Base-by-base conservation (phyloP, 2,329 filamentous ascomycete species). In the Claviceps cyperi region DNA sequence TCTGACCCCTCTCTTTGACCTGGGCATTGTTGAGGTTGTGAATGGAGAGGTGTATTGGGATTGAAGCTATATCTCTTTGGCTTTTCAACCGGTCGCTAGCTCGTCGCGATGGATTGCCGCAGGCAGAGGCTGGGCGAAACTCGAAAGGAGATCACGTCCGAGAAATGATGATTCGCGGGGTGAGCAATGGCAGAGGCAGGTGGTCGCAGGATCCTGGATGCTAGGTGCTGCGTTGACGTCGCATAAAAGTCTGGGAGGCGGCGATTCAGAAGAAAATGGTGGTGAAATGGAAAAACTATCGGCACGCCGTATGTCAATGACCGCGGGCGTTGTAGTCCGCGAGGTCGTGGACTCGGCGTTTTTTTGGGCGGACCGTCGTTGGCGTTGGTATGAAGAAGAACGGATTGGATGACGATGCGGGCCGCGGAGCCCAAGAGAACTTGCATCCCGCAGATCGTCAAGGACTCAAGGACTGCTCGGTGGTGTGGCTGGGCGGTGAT, bases 1-100 rank as follows among this genome's bases (percentile, higher is more conserved):
- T 55, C 73, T 71, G 53, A 78, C 75, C 60, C 75, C 75, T 62
- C 75, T 71, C 63, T 66, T 68, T 55, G 66, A 61, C 54, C 65
- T 62, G 48, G 59, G 61, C 64, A 69, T 69, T 54, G 22, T 46
- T 48, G 45, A 48, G 8, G 36, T 24, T 38, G 51, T 28, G 22
- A n/a, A 32, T 35, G 21, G 7, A 11, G 22, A 32, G 21, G 5
- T 15, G 13, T 32, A 5, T 14, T 47, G n/a, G 32, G 1, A 9
- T 41, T 35, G 19, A 13, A 13, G 5, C 14, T n/a, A 21, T 4
- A 9, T 17, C 11, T 9, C n/a, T 45, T 32, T n/a, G 32, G 7
- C 40, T 43, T 14, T 22, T 19, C 15, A 41, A n/a, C 37, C 15
- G 13, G 5, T 47, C n/a, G 46, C 22, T 22, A 3, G 35, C 21